A percentile compares a stretch with the other conserved stretches of the same genome.
Conservation (phyloP, 2,329 filamentous ascomycete species). For the Cercospora sp. region DNA sequence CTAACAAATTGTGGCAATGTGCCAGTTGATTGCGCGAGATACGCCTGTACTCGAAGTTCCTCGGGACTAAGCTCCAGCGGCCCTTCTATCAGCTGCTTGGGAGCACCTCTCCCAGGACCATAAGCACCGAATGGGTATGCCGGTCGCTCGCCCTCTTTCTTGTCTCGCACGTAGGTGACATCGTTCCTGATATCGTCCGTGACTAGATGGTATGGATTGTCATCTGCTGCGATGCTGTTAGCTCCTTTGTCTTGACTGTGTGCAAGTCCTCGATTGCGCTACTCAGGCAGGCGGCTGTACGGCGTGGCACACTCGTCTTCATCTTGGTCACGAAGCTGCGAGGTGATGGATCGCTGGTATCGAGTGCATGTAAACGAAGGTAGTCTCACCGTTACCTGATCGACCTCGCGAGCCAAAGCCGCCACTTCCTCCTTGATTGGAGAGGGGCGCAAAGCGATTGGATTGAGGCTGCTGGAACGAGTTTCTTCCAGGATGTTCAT, state of each 20-base stretch:
- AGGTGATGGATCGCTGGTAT: neutral
- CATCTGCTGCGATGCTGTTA: constrained; percentile 2
- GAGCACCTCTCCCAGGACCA: constrained; percentile 72
- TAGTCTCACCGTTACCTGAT: constrained; percentile 6
- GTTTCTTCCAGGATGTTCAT: constrained; percentile 2
- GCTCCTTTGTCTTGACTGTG: neutral
- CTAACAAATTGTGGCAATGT: constrained; percentile 50
- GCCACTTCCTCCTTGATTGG: constrained; percentile 9
- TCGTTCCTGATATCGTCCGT: constrained; percentile 54
- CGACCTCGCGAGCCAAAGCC: constrained; percentile 1
- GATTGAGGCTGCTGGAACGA: constrained; percentile 5
- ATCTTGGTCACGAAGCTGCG: neutral
- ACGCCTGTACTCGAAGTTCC: constrained; percentile 74
- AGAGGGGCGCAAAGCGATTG: constrained; percentile 13
- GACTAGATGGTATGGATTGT: constrained; percentile 1
- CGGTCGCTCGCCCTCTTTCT: constrained; percentile 72
- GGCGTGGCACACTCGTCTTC: neutral
- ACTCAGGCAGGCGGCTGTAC: neutral
- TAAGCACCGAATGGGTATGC: constrained; percentile 87
- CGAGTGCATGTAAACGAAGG: neutral
- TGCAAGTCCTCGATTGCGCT: neutral
- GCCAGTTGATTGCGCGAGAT: constrained; percentile 58
- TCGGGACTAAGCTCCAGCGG: constrained; percentile 83
- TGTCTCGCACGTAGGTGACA: constrained; percentile 25
- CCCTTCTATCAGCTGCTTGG: constrained; percentile 81